Conservation (phyloP, 2,329 filamentous ascomycete genomes). For the Paracoccidioides lutzii region DNA sequence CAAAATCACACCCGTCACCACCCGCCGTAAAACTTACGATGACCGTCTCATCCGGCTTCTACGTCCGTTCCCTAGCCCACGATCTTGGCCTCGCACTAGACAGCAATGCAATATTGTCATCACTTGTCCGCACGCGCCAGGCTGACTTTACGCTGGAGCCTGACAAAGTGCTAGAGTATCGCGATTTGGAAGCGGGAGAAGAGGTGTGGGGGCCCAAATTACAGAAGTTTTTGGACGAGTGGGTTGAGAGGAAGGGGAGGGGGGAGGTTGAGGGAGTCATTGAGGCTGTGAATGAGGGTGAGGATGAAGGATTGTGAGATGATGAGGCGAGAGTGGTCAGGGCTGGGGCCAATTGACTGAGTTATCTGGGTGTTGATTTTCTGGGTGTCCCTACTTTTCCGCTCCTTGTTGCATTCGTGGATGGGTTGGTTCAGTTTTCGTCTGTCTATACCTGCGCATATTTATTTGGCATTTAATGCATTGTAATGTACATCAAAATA, state of each 20-base stretch:
- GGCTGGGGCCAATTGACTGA: neutral
- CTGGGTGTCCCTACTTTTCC: neutral
- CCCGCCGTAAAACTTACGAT: slow-evolving; percentile 74
- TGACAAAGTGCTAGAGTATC: slow-evolving; percentile 62
- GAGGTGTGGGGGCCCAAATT: slow-evolving; percentile 72
- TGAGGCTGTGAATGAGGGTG: neutral
- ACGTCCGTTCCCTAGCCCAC: slow-evolving; percentile 85
- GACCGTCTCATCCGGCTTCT: slow-evolving; percentile 92
- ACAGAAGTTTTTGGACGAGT: slow-evolving; percentile 41
- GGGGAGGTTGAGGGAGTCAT: slow-evolving; percentile 6
- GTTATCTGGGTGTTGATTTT: neutral
- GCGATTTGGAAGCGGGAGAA: slow-evolving; percentile 63
- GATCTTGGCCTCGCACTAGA: slow-evolving; percentile 74
- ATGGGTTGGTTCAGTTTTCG: no score
- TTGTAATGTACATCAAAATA: no score
- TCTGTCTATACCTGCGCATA: no score
- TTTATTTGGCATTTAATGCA: no score
- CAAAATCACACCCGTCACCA: slow-evolving; percentile 22
- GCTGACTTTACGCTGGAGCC: slow-evolving; percentile 62
- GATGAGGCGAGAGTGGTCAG: neutral
- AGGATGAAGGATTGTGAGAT: neutral
- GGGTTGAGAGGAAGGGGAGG: slow-evolving; percentile 32
- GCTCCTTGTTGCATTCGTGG: no score
- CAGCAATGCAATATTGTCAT: slow-evolving; percentile 75
- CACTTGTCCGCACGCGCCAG: slow-evolving; percentile 68